These are phyloP conservation scores for Dactylonectria estremocensis DNA, from an alignment of 2,329 filamentous ascomycete genomes.

Conservation along the genomic window DNA sequence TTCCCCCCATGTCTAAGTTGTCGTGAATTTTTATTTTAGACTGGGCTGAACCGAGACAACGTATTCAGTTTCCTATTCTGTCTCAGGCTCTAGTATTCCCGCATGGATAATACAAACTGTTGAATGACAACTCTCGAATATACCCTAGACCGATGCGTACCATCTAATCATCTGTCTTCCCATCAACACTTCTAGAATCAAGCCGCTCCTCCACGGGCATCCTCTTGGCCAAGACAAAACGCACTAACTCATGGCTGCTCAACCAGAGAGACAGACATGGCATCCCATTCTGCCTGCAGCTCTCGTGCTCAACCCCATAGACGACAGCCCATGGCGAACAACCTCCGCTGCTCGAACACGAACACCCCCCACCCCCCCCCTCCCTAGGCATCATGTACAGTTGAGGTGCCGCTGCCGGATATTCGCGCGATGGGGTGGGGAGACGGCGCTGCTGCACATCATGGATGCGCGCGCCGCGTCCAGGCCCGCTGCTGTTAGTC, in stretches of 20 bases:
- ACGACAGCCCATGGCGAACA: background rate
- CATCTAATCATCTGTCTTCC: too few species aligned
- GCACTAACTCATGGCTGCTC: background rate
- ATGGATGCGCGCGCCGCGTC: constrained; percentile 26
- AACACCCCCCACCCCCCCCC: background rate
- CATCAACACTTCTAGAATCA: background rate
- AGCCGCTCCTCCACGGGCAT: background rate
- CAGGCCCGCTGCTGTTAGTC: constrained; percentile 24
- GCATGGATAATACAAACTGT: too few species aligned
- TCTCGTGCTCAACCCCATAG: constrained; percentile 7
- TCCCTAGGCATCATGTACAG: background rate
- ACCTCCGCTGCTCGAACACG: background rate
- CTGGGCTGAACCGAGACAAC: background rate
- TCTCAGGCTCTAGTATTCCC: background rate
- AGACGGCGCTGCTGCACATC: constrained; percentile 29
- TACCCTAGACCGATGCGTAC: background rate
- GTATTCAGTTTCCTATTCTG: background rate
- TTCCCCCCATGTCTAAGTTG: background rate
- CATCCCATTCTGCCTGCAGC: background rate
- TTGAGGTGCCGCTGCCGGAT: background rate
- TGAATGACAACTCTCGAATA: background rate
- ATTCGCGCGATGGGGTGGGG: constrained; percentile 21
- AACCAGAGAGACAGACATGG: background rate
- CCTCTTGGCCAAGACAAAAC: background rate
- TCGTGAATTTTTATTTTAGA: background rate